A percentile compares a stretch with the other conserved stretches of the same genome.
These are phyloP conservation scores for Farysia itapuensis DNA, from an alignment of 1,284 basidiomycete species.

Conservation along the genomic window DNA sequence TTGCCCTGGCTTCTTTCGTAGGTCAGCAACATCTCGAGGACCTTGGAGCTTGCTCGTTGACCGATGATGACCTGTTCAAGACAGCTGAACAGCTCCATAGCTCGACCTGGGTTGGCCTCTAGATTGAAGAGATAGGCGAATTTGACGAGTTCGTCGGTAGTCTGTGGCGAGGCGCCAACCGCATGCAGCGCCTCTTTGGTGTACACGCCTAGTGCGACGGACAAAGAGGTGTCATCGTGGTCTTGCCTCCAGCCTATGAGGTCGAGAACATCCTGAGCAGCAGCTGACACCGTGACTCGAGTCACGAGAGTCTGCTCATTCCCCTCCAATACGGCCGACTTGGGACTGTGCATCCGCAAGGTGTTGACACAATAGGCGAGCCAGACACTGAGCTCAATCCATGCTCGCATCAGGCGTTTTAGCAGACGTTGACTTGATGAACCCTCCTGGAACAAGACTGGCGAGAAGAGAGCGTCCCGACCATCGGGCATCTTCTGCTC, in stretches of 20 bases:
- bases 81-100: constrained; percentile 14
- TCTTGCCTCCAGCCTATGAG: constrained; percentile 14
- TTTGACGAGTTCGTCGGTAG: constrained; percentile 33
- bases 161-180: constrained; percentile 18
- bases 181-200: constrained; percentile 16
- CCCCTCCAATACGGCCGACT: constrained; percentile 2
- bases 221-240: constrained; percentile 12
- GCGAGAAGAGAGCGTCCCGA: constrained; percentile 16
- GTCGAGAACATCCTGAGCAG: constrained; percentile 11
- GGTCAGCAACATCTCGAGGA: constrained; percentile 25
- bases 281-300: constrained; percentile 1
- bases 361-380: constrained; percentile 12
- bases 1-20: constrained; percentile 31
- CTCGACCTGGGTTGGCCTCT: constrained; percentile 6
- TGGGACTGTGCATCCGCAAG: constrained; percentile 5
- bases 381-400: constrained; percentile 39
- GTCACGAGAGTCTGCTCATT: constrained; percentile 6
- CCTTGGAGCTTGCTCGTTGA: constrained; percentile 20
- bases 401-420: constrained; percentile 26
- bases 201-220: constrained; percentile 1
- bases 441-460: background rate
- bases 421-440: constrained; percentile 1
- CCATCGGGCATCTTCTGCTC: constrained; percentile 17
- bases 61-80: constrained; percentile 15
- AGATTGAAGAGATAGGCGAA: constrained; percentile 32